These are phyloP conservation scores for Gaeumannomyces tritici DNA, from an alignment of 2,329 filamentous ascomycete species.

Conservation along the genomic window DNA sequence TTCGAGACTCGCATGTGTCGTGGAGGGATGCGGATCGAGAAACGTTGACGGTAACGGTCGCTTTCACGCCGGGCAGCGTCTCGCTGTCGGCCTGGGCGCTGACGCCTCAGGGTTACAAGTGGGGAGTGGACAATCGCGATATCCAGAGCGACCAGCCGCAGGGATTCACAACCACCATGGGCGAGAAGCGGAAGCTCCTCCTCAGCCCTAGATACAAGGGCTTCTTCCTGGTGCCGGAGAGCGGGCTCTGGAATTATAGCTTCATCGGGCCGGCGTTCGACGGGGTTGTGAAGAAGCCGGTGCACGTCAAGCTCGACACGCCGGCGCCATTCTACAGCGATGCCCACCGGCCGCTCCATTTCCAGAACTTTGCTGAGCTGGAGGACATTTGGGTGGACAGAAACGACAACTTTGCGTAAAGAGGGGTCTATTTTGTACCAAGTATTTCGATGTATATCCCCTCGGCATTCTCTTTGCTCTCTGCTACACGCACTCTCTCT, in stretches of 20 bases:
- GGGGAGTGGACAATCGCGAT: conserved; percentile 95
- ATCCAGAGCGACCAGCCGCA: conserved; percentile 84
- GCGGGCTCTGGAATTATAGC: conserved; percentile 90
- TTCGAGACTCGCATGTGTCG: conserved; percentile 71
- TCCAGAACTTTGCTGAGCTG: conserved; percentile 93
- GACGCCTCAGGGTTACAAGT: conserved; percentile 87
- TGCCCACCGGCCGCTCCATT: conserved; percentile 85
- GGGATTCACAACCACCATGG: conserved; percentile 86
- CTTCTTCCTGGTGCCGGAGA: conserved; percentile 92
- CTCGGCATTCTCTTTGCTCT: not conserved
- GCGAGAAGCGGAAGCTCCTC: conserved; percentile 88
- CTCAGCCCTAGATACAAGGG: conserved; percentile 89
- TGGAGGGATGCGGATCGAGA: conserved; percentile 60
- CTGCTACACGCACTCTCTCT: too few relatives aligned
- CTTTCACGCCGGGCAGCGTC: conserved; percentile 93
- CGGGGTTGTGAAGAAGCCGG: conserved; percentile 78
- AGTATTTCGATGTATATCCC: not conserved
- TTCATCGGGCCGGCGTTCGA: conserved; percentile 92
- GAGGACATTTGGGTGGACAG: conserved; percentile 96
- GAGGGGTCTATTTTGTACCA: not conserved
- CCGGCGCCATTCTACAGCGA: conserved; percentile 86
- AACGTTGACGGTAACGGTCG: conserved; percentile 89
- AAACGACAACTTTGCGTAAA: conserved; percentile 86
- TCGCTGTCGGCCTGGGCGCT: conserved; percentile 90
- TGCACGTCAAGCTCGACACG: conserved; percentile 90